phyloP scores from a whole-genome alignment of 2,329 filamentous ascomycete species.

The Talaromyces sp. region DNA sequence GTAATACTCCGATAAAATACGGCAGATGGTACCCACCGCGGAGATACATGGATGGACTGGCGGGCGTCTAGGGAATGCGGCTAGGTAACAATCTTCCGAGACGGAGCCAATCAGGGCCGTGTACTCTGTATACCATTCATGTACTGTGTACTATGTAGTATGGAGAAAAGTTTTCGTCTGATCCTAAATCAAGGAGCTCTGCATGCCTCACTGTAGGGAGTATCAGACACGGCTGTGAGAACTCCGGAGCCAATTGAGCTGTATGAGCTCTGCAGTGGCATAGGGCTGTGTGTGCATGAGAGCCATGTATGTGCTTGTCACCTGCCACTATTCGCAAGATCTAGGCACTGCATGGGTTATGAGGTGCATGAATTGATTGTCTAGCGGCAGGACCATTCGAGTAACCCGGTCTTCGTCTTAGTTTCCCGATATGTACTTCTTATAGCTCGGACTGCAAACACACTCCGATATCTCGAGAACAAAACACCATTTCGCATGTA shows the following conservation, averaged over 20 bases:
- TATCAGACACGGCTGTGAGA: neutral
- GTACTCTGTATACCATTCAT: neutral
- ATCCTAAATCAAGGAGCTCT: neutral
- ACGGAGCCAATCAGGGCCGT: neutral
- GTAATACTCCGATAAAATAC: neutral
- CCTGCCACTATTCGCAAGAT: neutral
- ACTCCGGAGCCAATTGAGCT: neutral
- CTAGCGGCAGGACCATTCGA: neutral
- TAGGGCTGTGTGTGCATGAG: constrained; percentile 9
- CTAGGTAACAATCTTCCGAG: neutral
- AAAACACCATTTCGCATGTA: neutral
- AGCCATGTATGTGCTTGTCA: neutral
- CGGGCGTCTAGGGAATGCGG: neutral
- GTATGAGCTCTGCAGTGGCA: neutral
- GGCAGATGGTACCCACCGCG: neutral
- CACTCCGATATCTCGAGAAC: neutral
- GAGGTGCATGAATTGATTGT: neutral
- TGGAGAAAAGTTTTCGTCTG: neutral
- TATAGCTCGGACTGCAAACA: neutral
- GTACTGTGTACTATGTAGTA: no score
- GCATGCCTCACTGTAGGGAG: neutral
- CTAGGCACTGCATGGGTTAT: neutral
- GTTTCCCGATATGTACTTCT: neutral
- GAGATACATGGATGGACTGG: neutral
- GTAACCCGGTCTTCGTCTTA: neutral